These are phyloP conservation scores for Apiosordaria backusii DNA, from an alignment of 495 filamentous ascomycete genomes.

Conservation along the genomic window DNA sequence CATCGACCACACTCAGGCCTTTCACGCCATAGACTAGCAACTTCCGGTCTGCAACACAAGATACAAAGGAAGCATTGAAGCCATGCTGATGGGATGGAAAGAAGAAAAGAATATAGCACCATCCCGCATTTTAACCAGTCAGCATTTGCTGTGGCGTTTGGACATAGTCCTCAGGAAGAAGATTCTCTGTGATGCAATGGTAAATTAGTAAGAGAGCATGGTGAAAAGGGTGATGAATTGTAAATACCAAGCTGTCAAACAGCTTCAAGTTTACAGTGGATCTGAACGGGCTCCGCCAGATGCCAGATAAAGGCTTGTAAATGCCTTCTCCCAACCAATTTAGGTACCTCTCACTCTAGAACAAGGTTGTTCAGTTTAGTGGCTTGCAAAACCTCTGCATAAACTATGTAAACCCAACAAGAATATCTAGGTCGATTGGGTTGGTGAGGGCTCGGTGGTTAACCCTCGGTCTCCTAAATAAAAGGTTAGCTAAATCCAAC, in stretches of 20 bases:
- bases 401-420: slow-evolving; percentile 42
- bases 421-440: slow-evolving; percentile 41
- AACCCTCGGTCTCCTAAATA: slow-evolving; percentile 36
- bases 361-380: slow-evolving; percentile 24
- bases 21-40: slow-evolving; percentile 41
- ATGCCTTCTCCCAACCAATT: too few species aligned
- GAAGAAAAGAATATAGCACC: slow-evolving; percentile 9
- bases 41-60: slow-evolving; percentile 47
- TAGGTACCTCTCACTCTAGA: too few species aligned
- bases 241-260: too few species aligned
- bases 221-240: too few species aligned
- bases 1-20: slow-evolving; percentile 40
- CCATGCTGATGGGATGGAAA: slow-evolving; percentile 40
- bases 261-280: too few species aligned
- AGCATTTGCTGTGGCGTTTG: slow-evolving; percentile 28
- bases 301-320: too few species aligned
- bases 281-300: too few species aligned
- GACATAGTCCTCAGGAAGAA: slow-evolving; percentile 30
- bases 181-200: slow-evolving; percentile 31
- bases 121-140: slow-evolving; percentile 20
- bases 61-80: slow-evolving; percentile 46
- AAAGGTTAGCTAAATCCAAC: slow-evolving; percentile 39
- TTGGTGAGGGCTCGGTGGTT: slow-evolving; percentile 48
- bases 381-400: slow-evolving; percentile 34
- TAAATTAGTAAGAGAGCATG: too few species aligned